Evolutionary conservation across 371 early-diverging fungal species (phyloP), one percentile per base, ranked within the genome.

Genomic region (Lichtheimia ornata): DNA sequence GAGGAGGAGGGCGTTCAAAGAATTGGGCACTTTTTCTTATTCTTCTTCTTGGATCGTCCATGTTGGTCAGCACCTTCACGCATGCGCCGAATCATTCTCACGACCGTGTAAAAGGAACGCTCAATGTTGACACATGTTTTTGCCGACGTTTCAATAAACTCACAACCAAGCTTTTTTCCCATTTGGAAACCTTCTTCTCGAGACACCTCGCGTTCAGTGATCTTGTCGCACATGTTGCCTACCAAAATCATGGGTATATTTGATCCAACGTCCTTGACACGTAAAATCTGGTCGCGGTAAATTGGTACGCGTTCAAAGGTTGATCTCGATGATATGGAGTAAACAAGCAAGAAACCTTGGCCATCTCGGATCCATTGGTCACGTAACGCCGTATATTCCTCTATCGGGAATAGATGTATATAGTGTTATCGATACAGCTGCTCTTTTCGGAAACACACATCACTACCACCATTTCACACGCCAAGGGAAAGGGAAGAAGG

Each of bases 211-310:
- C 92, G 78, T 69, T 93, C 87, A 44, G 83, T 82, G 25, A 84
- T 83, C 71, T 90, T 84, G 72, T 94, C 95, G 61, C 86, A 88
- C 73, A 96, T 95, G 83, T 96, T 96, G 51, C 96, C 97, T 15
- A 97, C 90, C 28, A 97, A 76, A 76, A 94, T 88, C 73, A 95
- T 81, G 1, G 94, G 94, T 42, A 90, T 85, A 67, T 88, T 83
- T 6, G 35, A 11, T 45, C 89, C 87, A 62, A 82, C 79, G 68
- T 93, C 93, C 66, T 93, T 93, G 7, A 93, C 93, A 50, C 92
- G 84, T 63, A 82, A 77, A 56, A 93, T 92, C 71, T 93, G 94
- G 56, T 91, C 87, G 51, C 84, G 80, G 81, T 93, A 92, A 50
- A 85, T 79, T 66, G 85, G 84, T 50, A 93, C 84, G 24, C 90